Evolutionary conservation across 2,329 filamentous ascomycete genomes (phyloP), one percentile per base, ranked within the genome.

Genomic region (Alternaria infectoria): DNA sequence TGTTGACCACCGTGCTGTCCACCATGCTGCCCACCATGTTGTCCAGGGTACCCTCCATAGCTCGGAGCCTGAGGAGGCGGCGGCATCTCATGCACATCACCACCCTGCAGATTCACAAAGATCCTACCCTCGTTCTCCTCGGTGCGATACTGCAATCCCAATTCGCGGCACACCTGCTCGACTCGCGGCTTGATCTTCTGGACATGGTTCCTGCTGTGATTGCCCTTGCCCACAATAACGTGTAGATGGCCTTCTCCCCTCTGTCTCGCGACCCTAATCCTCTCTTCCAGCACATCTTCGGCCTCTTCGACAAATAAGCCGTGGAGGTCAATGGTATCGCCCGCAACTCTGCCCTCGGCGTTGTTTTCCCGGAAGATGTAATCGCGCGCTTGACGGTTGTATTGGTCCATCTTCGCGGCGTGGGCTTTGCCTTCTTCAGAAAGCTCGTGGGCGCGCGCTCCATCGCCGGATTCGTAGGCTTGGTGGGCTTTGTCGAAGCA

Each of bases 331-430:
- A 99, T 94, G 9, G 91, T 93, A 81, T 98, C 95, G 44, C 85
- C 84, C 15, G 88, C 86, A 10, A 97, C 91, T 65, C 91, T 89
- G 17, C 89, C 92, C 3, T 85, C 80, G 19, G 92, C 90, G 78
- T 98, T 98, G 84, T 97, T 97, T 82, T 95, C 93, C 44, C 93
- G 90, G 84, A 99, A 97, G 78, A 98, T 98, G 81, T 88, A 97
- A 62, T 97, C 92, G 63, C 92, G 93, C 2, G 96, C 96, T 80
- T 97, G 93, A 69, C 88, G 89, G 85, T 97, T 97, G 83, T 93
- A 96, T 64, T 90, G 85, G 69, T 96, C 93, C 88, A 96, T 96
- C 78, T 91, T 88, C 62, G 89, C 88, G 45, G 90, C 93, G 80
- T 98, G 94, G 47, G 84, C 81, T 82, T 98, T 97, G 76, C 92